phyloP scores from a whole-genome alignment of 176 grass and related monocot genomes.

The Oryza longistaminata region DNA sequence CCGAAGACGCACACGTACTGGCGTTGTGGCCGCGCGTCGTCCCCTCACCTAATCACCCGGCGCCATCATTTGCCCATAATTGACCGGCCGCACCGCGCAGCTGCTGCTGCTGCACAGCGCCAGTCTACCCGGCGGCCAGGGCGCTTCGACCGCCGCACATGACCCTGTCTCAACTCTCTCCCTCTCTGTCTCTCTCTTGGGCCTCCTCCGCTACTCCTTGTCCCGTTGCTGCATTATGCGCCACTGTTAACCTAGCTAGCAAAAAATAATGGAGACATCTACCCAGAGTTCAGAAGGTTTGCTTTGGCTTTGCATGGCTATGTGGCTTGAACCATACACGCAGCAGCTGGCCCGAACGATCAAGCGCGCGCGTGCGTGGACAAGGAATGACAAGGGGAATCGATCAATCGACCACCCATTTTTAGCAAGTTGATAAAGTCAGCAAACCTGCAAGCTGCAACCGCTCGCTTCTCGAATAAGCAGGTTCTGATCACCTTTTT shows the following conservation, averaged over 20 bases:
- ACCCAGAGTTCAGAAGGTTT: neutral
- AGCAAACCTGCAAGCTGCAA: neutral
- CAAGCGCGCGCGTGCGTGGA: neutral
- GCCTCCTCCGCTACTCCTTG: neutral
- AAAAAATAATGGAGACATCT: too few relatives aligned
- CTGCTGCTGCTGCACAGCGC: neutral
- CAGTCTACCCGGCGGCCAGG: neutral
- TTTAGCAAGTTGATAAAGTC: neutral
- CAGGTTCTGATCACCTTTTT: neutral
- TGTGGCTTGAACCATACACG: neutral
- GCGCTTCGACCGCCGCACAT: slow-evolving; percentile 40
- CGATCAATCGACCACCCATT: neutral
- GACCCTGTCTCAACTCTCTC: slow-evolving; percentile 16
- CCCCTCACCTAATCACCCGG: slow-evolving; percentile 27
- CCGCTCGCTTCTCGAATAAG: neutral
- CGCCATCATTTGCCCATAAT: slow-evolving; percentile 70
- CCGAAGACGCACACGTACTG: too few relatives aligned
- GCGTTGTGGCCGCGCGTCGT: neutral
- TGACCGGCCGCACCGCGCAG: slow-evolving; percentile 13
- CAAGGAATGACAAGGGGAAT: neutral
- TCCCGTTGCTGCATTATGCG: neutral
- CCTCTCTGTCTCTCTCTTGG: neutral
- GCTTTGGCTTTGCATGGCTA: neutral
- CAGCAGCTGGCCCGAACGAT: neutral
- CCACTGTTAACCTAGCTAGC: neutral